Conservation (phyloP, 2,329 filamentous ascomycete species). For the Mycosphaerelloides madeirae region DNA sequence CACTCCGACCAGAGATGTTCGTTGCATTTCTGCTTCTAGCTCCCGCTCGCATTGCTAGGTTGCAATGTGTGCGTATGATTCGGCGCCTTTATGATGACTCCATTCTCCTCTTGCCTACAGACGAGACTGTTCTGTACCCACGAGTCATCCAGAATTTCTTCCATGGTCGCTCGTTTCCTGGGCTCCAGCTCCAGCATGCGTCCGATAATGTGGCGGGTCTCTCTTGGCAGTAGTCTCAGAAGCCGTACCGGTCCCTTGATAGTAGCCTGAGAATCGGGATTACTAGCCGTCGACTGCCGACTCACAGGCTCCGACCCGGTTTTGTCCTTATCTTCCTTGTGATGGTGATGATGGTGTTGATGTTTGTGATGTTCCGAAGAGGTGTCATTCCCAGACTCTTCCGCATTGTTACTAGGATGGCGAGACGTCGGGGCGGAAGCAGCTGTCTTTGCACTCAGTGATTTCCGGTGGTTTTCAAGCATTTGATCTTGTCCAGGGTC, state of each 20-base stretch:
- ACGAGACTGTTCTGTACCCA: slow-evolving; percentile 86
- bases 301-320: slow-evolving; percentile 36
- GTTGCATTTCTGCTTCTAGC: slow-evolving; percentile 10
- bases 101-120: slow-evolving; percentile 72
- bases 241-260: slow-evolving; percentile 93
- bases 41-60: slow-evolving; percentile 27
- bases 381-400: slow-evolving; percentile 11
- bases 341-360: slow-evolving; percentile 30
- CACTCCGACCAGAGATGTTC: too few species aligned
- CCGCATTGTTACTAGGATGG: slow-evolving; percentile 28
- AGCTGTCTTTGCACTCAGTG: slow-evolving; percentile 18
- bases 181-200: slow-evolving; percentile 90
- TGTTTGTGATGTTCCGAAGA: slow-evolving; percentile 15
- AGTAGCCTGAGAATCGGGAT: slow-evolving; percentile 42
- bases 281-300: slow-evolving; percentile 15
- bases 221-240: slow-evolving; percentile 77
- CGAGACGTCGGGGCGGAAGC: slow-evolving; percentile 41
- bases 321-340: slow-evolving; percentile 37
- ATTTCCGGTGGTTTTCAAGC: slow-evolving; percentile 25
- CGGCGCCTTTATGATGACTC: slow-evolving; percentile 64
- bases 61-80: slow-evolving; percentile 76
- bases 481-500: slow-evolving; percentile 57
- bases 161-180: slow-evolving; percentile 73
- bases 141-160: slow-evolving; percentile 78
- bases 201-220: slow-evolving; percentile 83